These are phyloP conservation scores for Trichothecium sympodiale DNA, from an alignment of 2,329 filamentous ascomycete genomes.

Conservation along the genomic window DNA sequence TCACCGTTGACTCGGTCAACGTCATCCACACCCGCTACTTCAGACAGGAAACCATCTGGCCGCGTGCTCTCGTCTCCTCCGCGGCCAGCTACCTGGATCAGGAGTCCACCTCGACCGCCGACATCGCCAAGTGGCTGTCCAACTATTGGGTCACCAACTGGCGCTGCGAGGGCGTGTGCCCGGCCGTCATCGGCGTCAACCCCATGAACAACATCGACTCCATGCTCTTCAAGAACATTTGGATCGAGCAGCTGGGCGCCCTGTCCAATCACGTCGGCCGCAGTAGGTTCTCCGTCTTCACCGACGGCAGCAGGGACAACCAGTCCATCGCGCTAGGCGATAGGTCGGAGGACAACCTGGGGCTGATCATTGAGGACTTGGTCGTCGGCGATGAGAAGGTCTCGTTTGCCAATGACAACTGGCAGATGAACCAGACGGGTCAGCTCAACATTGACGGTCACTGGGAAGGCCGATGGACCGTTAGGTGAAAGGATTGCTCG, in stretches of 20 bases:
- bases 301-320: conserved; percentile 5
- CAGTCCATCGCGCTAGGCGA: conserved; percentile 6
- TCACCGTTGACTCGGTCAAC: conserved; percentile 15
- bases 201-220: conserved; percentile 10
- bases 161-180: conserved; percentile 10
- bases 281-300: conserved; percentile 8
- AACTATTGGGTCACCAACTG: conserved; percentile 9
- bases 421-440: conserved; percentile 4
- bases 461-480: conserved; percentile 7
- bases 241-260: conserved; percentile 4
- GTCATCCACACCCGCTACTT: conserved; percentile 14
- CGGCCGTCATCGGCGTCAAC: conserved; percentile 8
- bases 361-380: conserved; percentile 8
- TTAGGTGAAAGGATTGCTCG: conserved; percentile 1
- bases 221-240: conserved; percentile 7
- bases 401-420: conserved; percentile 6
- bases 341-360: conserved; percentile 6
- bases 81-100: conserved; percentile 7
- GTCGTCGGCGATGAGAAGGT: conserved; percentile 8
- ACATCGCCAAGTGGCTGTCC: conserved; percentile 6
- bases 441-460: conserved; percentile 7
- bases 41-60: conserved; percentile 4
- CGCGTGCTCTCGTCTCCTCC: conserved; percentile 6
- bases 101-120: conserved; percentile 6
- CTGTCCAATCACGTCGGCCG: conserved; percentile 4